Evolutionary conservation across 75 land plant genomes (phyloP).

Genomic region (Cryptomeria japonica): DNA sequence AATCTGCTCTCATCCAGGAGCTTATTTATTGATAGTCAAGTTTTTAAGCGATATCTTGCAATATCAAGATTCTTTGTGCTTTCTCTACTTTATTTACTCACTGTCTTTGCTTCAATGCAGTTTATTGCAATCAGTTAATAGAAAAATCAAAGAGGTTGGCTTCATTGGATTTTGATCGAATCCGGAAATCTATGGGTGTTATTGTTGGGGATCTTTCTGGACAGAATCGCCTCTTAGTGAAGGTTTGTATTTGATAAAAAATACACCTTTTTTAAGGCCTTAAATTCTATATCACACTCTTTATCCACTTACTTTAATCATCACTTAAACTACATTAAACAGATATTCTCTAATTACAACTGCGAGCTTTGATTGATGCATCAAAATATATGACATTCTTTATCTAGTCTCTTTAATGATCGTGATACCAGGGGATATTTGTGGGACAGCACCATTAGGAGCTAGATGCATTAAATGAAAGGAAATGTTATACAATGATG

Average conservation of each 20-base stretch:
- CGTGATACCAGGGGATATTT: too few relatives aligned
- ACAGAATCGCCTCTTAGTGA: conserved; percentile 71
- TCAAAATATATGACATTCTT: neutral
- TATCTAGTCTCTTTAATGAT: too few relatives aligned
- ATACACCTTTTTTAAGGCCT: too few relatives aligned
- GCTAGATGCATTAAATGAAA: too few relatives aligned
- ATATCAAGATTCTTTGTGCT: neutral
- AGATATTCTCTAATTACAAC: neutral
- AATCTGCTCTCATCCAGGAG: neutral
- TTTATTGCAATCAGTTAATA: conserved; percentile 74
- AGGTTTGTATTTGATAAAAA: conserved; percentile 41
- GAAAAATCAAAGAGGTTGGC: conserved; percentile 63
- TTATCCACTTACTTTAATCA: neutral
- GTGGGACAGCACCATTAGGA: too few relatives aligned
- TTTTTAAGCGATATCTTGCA: neutral
- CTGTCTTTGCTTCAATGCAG: conserved; percentile 27
- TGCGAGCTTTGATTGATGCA: neutral
- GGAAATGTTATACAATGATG: too few relatives aligned
- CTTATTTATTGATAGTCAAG: neutral
- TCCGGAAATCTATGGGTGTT: conserved; percentile 88
- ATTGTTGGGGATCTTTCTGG: conserved; percentile 54
- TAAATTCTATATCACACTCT: neutral
- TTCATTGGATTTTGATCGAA: conserved; percentile 83
- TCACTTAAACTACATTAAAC: neutral
- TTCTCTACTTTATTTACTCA: neutral